Percentiles rank a stretch among this genome's conserved stretches.
phyloP scores from a whole-genome alignment of 140 eudicot species.

The Oenanthe javanica region DNA sequence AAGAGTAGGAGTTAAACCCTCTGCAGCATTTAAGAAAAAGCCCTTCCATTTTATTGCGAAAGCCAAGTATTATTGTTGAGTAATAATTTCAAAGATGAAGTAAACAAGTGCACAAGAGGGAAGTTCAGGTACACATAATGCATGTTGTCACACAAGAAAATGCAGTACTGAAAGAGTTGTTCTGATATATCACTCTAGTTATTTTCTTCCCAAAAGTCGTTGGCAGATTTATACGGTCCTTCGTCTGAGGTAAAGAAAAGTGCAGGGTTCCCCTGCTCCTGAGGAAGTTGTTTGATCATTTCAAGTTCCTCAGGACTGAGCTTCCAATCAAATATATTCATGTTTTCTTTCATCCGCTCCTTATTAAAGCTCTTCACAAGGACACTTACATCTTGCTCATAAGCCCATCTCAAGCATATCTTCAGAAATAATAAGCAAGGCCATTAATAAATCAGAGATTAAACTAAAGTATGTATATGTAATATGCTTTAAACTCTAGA shows the following conservation, averaged over 20 bases:
- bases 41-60: too few relatives aligned
- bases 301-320: slow-evolving; percentile 21
- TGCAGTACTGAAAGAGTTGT: neutral
- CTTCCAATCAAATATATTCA: slow-evolving; percentile 30
- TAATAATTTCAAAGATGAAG: too few relatives aligned
- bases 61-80: too few relatives aligned
- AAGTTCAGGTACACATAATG: too few relatives aligned
- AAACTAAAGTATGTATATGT: neutral
- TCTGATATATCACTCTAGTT: neutral
- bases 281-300: slow-evolving; percentile 27
- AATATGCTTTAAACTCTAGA: neutral
- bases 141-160: neutral
- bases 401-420: slow-evolving; percentile 43
- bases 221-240: slow-evolving; percentile 29
- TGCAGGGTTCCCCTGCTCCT: slow-evolving; percentile 24
- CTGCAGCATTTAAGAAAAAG: too few relatives aligned
- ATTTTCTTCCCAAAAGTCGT: slow-evolving; percentile 31
- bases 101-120: too few relatives aligned
- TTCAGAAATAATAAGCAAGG: slow-evolving; percentile 1
- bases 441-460: neutral
- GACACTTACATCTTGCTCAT: slow-evolving; percentile 34
- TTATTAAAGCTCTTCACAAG: slow-evolving; percentile 38
- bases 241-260: slow-evolving; percentile 17
- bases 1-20: too few relatives aligned
- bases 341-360: slow-evolving; percentile 37